phyloP scores from a whole-genome alignment of 129 eudicot species.

The Kitagawia praeruptora region DNA sequence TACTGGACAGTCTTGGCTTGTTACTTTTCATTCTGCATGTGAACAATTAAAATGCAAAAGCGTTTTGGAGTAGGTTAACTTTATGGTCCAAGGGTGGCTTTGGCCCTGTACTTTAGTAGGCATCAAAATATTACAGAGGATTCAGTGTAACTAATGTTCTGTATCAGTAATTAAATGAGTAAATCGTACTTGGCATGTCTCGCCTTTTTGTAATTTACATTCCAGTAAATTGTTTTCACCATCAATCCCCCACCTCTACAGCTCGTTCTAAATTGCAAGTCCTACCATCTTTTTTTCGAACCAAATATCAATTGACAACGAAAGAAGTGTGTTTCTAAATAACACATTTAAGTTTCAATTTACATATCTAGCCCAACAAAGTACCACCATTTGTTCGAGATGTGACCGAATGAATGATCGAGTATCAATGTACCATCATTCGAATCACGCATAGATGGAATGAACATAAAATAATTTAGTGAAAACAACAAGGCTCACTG shows the following conservation, averaged over 20 bases:
- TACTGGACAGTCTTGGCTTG: background rate
- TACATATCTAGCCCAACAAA: no score
- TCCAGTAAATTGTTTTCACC: background rate
- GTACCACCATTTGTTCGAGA: background rate
- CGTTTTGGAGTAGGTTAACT: background rate
- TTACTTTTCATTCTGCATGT: background rate
- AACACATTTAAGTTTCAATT: no score
- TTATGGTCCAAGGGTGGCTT: background rate
- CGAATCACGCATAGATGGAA: background rate
- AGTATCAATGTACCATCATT: background rate
- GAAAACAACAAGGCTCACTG: background rate
- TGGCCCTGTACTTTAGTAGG: background rate
- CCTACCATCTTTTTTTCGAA: no score
- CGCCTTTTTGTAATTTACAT: background rate
- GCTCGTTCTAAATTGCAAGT: no score
- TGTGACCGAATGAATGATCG: background rate
- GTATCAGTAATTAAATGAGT: background rate
- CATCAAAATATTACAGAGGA: background rate
- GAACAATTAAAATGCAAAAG: background rate
- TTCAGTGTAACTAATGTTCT: background rate
- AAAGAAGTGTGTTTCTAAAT: no score
- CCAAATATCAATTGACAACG: no score
- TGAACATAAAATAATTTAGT: background rate
- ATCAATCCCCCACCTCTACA: background rate
- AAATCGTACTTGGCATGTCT: background rate